Base-by-base conservation (phyloP, 2,329 filamentous ascomycete species). In the Cercospora zeina region DNA sequence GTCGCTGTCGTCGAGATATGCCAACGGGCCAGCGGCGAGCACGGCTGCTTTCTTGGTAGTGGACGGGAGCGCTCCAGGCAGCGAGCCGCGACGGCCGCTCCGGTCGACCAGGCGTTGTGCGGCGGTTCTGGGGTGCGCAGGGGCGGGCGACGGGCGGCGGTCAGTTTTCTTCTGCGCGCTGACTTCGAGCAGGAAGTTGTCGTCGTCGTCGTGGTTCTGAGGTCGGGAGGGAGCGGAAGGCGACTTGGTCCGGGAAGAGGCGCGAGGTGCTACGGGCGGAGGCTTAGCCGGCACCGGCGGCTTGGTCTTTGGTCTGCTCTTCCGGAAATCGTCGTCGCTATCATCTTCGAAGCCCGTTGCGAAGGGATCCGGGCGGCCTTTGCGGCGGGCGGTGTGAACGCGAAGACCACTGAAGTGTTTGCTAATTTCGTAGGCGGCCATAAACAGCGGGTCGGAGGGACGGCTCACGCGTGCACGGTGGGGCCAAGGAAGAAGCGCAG, bases 311-410 rank as follows among this genome's bases (percentile, higher is more conserved):
- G 66, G 59, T 63, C 67, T 65, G 65, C 67, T 67, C 58, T 67
- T 62, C 60, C 66, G 66, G 59, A 61, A 61, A 39, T 56, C 42
- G 47, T 70, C 68, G 56, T 72, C 70, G 54, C 67, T 68, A 63
- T 73, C 71, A 70, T 73, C 71, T 63, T 73, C 71, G 64, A 73
- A 73, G 65, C 70, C 69, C 21, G 70, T 70, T 16, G 70, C 71
- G 55, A 73, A 74, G 36, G 72, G 72, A 50, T 73, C 69, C 9
- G 57, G 45, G 21, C 62, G 60, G 58, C 70, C 64, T 57, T 66
- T 66, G 16, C 69, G 68, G 27, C 70, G 66, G 56, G 67, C 71
- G n/a, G 71, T 71, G 42, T 73, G 68, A 33, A 70, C 71, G 37
- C 72, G 67, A 31, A 74, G 65, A 45, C 70, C 69, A 57, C 70